phyloP scores from a whole-genome alignment of 2,329 filamentous ascomycete genomes.

The Neopestalotiopsis clavispora region DNA sequence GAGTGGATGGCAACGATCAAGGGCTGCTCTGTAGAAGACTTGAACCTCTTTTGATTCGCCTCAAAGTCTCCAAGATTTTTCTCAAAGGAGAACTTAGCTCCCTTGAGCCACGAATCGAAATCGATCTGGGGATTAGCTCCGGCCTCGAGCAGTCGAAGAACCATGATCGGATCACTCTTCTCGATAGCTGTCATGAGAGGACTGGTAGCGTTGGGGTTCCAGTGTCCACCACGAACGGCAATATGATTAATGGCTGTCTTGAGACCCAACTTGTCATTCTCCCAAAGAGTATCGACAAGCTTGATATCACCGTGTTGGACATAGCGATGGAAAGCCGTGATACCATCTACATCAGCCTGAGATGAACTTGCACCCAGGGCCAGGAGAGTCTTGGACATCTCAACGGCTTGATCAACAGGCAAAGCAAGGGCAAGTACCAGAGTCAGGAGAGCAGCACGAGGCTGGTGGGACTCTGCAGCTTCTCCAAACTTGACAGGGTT shows the following conservation, averaged over 20 bases:
- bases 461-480: slow-evolving; percentile 46
- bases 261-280: slow-evolving; percentile 64
- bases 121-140: slow-evolving; percentile 66
- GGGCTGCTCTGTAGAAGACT: slow-evolving; percentile 62
- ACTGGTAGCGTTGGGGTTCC: slow-evolving; percentile 42
- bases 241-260: slow-evolving; percentile 72
- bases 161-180: slow-evolving; percentile 55
- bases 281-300: slow-evolving; percentile 53
- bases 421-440: slow-evolving; percentile 71
- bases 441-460: slow-evolving; percentile 68
- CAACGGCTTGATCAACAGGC: slow-evolving; percentile 64
- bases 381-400: slow-evolving; percentile 69
- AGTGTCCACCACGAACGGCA: slow-evolving; percentile 43
- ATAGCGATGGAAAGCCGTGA: slow-evolving; percentile 71
- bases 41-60: slow-evolving; percentile 53
- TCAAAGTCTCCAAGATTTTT: slow-evolving; percentile 38
- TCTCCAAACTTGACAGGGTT: slow-evolving; percentile 72
- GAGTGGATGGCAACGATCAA: slow-evolving; percentile 65
- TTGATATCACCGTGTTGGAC: slow-evolving; percentile 55
- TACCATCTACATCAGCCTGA: slow-evolving; percentile 70
- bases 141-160: slow-evolving; percentile 64
- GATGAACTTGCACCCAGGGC: slow-evolving; percentile 73
- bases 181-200: slow-evolving; percentile 65
- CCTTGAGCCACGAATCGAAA: slow-evolving; percentile 68
- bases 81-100: slow-evolving; percentile 29